Conservation (phyloP, 108 stramenopile species). For the Bacterosira constricta region DNA sequence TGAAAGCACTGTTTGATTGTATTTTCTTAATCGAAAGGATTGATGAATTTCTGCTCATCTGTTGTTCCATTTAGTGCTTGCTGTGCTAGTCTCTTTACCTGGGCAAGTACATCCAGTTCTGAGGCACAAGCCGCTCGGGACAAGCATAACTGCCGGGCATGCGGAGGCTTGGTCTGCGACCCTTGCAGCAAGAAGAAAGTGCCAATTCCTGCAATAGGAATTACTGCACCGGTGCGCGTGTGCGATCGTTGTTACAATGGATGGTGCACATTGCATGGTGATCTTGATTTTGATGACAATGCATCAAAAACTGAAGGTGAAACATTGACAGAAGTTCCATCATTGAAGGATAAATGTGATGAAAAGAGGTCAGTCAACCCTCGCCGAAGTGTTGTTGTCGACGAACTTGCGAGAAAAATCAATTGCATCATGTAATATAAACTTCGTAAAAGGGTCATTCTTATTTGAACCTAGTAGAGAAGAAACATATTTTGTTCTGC, state of each 20-base stretch:
- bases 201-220: constrained; percentile 88
- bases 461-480: too few relatives aligned
- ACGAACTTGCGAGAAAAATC: constrained; percentile 69
- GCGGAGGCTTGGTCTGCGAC: constrained; percentile 94
- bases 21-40: not conserved
- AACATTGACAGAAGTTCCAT: not conserved
- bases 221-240: constrained; percentile 81
- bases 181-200: constrained; percentile 89
- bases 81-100: constrained; percentile 91
- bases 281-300: constrained; percentile 2
- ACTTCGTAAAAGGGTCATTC: not conserved
- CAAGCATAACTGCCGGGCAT: constrained; percentile 95
- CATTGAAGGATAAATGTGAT: not conserved
- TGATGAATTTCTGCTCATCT: not conserved
- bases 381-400: constrained; percentile 70
- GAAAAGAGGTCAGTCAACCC: constrained; percentile 1
- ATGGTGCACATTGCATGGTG: constrained; percentile 60
- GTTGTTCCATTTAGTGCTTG: constrained; percentile 51
- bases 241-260: constrained; percentile 97
- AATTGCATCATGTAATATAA: not conserved
- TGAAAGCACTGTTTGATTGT: not conserved
- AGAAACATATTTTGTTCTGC: too few relatives aligned
- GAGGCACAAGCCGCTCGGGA: constrained; percentile 93
- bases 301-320: not conserved
- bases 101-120: constrained; percentile 89